Percentiles rank a stretch among this genome's conserved stretches.
Evolutionary conservation across 2,329 filamentous ascomycete species (phyloP).

Genomic region (Trichoderma sp.): DNA sequence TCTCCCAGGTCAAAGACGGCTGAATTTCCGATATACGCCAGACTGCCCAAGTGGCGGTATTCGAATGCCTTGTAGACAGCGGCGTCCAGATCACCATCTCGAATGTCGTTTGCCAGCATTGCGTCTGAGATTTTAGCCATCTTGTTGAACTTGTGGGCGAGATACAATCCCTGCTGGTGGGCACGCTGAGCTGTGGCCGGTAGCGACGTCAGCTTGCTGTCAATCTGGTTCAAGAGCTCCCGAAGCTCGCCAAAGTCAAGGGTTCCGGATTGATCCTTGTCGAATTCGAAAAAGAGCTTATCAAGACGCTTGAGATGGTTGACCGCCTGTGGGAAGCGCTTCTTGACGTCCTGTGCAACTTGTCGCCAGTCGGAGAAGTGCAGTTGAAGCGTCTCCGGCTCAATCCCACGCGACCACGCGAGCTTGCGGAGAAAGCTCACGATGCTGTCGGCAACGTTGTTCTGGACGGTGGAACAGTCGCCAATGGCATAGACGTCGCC

Average conservation of each 20-base stretch:
- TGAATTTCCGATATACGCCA: conserved; percentile 96
- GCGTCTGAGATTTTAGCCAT: conserved; percentile 76
- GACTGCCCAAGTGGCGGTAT: conserved; percentile 85
- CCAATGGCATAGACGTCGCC: conserved; percentile 97
- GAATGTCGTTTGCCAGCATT: conserved; percentile 74
- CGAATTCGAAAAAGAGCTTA: conserved; percentile 86
- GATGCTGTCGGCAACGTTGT: conserved; percentile 92
- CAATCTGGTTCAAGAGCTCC: conserved; percentile 88
- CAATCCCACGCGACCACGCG: conserved; percentile 88
- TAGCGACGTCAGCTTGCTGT: conserved; percentile 89
- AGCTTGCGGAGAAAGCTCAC: conserved; percentile 85
- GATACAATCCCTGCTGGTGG: conserved; percentile 92
- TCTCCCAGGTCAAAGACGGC: conserved; percentile 88
- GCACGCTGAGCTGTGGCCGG: conserved; percentile 95
- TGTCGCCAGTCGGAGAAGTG: conserved; percentile 85
- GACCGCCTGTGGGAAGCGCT: conserved; percentile 86
- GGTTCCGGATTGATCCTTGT: conserved; percentile 89
- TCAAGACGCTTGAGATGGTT: conserved; percentile 87
- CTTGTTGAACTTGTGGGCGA: conserved; percentile 92
- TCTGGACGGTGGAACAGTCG: conserved; percentile 95
- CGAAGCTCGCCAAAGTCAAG: conserved; percentile 91
- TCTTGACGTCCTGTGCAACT: conserved; percentile 80
- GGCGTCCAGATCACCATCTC: conserved; percentile 88
- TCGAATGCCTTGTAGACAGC: conserved; percentile 93
- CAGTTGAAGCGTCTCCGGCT: conserved; percentile 84